Evolutionary conservation across 2,329 filamentous ascomycete species (phyloP), one percentile per base, ranked within the genome.

Genomic region (Pyricularia sp.): DNA sequence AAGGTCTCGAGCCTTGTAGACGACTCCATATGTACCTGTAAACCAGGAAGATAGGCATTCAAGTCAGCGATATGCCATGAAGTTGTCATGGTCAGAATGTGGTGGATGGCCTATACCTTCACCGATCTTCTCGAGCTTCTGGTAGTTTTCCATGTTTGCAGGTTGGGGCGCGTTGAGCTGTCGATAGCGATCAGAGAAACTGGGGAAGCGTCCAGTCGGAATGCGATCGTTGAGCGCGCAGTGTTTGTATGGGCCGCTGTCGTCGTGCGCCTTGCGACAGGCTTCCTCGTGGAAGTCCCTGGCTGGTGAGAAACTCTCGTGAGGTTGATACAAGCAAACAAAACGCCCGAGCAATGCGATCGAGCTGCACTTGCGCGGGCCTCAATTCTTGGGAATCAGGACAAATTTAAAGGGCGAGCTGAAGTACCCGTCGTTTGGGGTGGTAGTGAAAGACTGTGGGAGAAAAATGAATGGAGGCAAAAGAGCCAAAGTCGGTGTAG

Each of bases 101-200:
- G 55, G 24, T 24, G 63, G 22, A 44, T 8, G 40, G 12, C 4
- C 26, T 75, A 81, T 72, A 92, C 90, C 91, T 83, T 94, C 91
- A 76, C 91, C 91, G 72, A 94, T 91, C 81, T 94, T 96, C 79
- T 96, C 91, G 71, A 96, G 85, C 79, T 93, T 93, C 79, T 94
- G 89, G 77, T 94, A 94, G 78, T 94, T 93, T 76, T 94, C 90
- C 90, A 94, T 94, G 26, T 22, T 28, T 59, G 55, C 55, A 19
- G 24, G 55, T 8, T 6, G 55, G 55, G 24, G 9, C 5, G 26
- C 55, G 22, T 30, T 13, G 10, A 28, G 24, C 22, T 57, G 22
- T n/a, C 26, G 53, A 19, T 59, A 26, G 22, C 28, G 22, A 16
- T 31, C 13, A 28, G 16, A 28, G 6, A 12, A 30, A 13, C 26